A percentile compares a stretch with the other conserved stretches of the same genome.
phyloP scores from a whole-genome alignment of 495 filamentous ascomycete genomes.

The Aspergillus bridgeri region DNA sequence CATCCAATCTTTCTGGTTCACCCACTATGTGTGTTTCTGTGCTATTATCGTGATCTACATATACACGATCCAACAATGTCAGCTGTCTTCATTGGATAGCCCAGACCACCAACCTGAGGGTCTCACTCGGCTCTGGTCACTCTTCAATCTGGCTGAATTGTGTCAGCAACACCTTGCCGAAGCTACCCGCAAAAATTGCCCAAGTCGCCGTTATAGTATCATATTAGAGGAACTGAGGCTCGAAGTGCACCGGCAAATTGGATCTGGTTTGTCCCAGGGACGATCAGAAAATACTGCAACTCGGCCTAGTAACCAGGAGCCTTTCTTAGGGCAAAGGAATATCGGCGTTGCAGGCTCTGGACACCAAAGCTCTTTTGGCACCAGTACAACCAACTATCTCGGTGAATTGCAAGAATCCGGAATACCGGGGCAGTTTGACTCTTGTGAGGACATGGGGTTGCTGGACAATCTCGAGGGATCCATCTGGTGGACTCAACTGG shows the following conservation, averaged over 20 bases:
- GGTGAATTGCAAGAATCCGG: conserved; percentile 17
- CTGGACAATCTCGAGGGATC: conserved; percentile 33
- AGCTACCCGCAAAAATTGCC: conserved; percentile 47
- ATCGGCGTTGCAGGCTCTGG: conserved; percentile 2
- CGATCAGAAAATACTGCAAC: conserved; percentile 11
- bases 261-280: conserved; percentile 10
- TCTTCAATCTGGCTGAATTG: conserved; percentile 41
- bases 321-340: conserved; percentile 3
- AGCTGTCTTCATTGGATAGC: conserved; percentile 23
- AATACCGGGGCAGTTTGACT: conserved; percentile 14
- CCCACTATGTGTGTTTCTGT: conserved; percentile 52
- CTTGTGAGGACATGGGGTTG: conserved; percentile 24
- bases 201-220: conserved; percentile 50
- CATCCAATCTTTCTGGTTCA: conserved; percentile 50
- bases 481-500: conserved; percentile 35
- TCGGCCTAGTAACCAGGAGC: conserved; percentile 3
- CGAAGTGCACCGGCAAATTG: conserved; percentile 41
- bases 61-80: conserved; percentile 50
- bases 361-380: conserved; percentile 11
- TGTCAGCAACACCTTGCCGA: conserved; percentile 49
- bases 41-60: conserved; percentile 55
- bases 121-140: conserved; percentile 21
- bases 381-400: conserved; percentile 17
- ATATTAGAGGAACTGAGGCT: conserved; percentile 46
- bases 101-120: conserved; percentile 24